Evolutionary conservation across 2,329 filamentous ascomycete species (phyloP), one percentile per base, ranked within the genome.

Genomic region (Diplodia intermedia): DNA sequence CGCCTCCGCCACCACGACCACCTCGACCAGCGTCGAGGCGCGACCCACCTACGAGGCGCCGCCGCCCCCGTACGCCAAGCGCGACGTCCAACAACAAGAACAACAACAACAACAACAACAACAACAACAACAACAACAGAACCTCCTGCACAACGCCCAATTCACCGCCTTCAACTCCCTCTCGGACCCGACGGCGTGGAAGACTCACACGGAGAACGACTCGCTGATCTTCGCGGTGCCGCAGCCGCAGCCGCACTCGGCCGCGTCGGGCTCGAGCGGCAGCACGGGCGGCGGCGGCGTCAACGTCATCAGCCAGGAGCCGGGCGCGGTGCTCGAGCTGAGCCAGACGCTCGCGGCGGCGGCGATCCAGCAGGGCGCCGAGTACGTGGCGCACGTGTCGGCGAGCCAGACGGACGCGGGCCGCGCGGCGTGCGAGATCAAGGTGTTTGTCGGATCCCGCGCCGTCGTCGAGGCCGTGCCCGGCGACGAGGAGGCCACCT

Each of bases 111-210:
- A 26, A 26, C 26, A 26, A 26, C 26, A 26, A 26, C 23, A 26
- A 26, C 23, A 26, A 26, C 23, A 26, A 26, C 23, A 26, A 26
- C 26, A 26, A 26, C 26, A 26, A 26, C 26, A 26, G 26, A 77
- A 76, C 69, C 69, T 75, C 54, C 66, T 78, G 8, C 72, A 71
- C 43, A 77, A 78, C 61, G 69, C 75, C 5, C 69, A 69, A 63
- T 75, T 78, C 56, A 69, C 71, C 52, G 47, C 12, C 36, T 38
- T 38, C 36, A 12, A 38, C 36, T 1, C 36, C 36, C 31, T 33
- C 31, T 7, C 1, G 57, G 65, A 65, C 36, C 71, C 73, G 0
- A 53, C 71, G 4, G 72, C 72, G 40, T 78, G 75, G 75, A 70
- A 70, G 14, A 68, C 70, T 50, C 68, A 67, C 9, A 53, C 71